phyloP scores from a whole-genome alignment of 768 basidiomycete species.

The Pleurotus pulmonarius region DNA sequence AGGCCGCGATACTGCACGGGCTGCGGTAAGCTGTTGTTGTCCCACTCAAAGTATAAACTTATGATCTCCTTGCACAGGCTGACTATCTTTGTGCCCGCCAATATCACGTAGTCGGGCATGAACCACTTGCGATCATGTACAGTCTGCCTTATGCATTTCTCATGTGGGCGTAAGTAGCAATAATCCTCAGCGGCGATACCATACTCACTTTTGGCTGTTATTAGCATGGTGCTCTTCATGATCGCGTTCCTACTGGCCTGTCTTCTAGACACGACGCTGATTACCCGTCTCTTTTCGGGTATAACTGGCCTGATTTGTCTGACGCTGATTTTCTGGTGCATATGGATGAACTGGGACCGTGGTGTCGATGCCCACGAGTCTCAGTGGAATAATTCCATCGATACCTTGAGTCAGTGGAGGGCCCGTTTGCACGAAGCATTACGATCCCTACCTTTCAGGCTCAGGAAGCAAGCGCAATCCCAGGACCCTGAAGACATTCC shows the following conservation, averaged over 20 bases:
- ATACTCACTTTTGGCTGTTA: not conserved
- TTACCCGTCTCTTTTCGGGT: conserved; percentile 23
- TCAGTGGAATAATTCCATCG: not conserved
- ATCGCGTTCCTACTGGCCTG: conserved; percentile 24
- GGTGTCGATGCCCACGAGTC: not conserved
- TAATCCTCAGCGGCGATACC: not conserved
- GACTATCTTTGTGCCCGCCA: conserved; percentile 17
- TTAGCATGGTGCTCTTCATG: conserved; percentile 32
- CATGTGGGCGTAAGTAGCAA: conserved; percentile 32
- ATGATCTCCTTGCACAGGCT: too few relatives aligned
- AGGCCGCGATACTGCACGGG: conserved; percentile 20
- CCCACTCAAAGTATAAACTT: too few relatives aligned
- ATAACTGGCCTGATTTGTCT: conserved; percentile 18
- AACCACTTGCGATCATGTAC: conserved; percentile 34
- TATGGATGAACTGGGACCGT: conserved; percentile 18
- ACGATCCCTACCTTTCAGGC: too few relatives aligned
- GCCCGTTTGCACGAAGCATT: too few relatives aligned
- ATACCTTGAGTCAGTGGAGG: not conserved
- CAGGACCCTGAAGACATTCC: not conserved
- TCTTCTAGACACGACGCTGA: conserved; percentile 19
- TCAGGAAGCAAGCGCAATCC: too few relatives aligned
- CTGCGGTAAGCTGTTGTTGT: conserved; percentile 26
- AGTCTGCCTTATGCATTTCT: conserved; percentile 36
- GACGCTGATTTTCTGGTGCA: conserved; percentile 24
- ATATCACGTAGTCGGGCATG: conserved; percentile 22